phyloP scores from a whole-genome alignment of 2,329 filamentous ascomycete species.

The Diplodia corticola region DNA sequence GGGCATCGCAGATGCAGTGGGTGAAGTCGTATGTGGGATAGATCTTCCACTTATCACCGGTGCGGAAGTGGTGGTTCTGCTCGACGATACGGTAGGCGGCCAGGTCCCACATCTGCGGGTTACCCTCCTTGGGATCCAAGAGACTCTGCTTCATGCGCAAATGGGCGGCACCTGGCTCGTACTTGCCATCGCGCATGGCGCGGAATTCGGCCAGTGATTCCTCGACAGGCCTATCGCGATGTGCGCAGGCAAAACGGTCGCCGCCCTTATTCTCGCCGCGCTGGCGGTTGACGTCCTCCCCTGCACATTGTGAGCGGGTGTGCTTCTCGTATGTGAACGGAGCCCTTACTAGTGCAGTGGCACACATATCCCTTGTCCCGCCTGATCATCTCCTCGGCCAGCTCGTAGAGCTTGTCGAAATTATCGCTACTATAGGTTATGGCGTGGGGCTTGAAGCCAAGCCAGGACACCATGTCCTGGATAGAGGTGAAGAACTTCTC shows the following conservation, averaged over 20 bases:
- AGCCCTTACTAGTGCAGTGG: constrained; percentile 65
- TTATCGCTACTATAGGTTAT: constrained; percentile 90
- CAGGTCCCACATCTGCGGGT: constrained; percentile 96
- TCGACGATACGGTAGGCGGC: constrained; percentile 84
- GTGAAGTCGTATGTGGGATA: constrained; percentile 95
- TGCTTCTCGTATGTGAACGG: neutral
- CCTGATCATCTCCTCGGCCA: constrained; percentile 80
- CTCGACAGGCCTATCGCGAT: constrained; percentile 73
- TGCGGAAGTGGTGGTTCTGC: constrained; percentile 72
- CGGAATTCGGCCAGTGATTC: constrained; percentile 81
- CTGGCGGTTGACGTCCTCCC: constrained; percentile 82
- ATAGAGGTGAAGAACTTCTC: constrained; percentile 89
- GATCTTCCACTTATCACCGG: constrained; percentile 82
- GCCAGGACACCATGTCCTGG: constrained; percentile 81
- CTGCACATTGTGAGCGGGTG: constrained; percentile 41
- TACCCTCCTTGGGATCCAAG: constrained; percentile 63
- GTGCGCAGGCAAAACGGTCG: constrained; percentile 75
- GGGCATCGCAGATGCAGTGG: constrained; percentile 87
- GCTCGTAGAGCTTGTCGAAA: constrained; percentile 82
- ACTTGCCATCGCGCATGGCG: constrained; percentile 88
- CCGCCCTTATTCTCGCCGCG: constrained; percentile 68
- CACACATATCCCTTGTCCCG: constrained; percentile 77
- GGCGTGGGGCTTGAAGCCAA: constrained; percentile 75
- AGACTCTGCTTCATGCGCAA: constrained; percentile 91
- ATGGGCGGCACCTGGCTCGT: constrained; percentile 79